A percentile compares a stretch with the other conserved stretches of the same genome.
phyloP scores from a whole-genome alignment of 768 basidiomycete genomes.

The Sarcomyxa edulis region DNA sequence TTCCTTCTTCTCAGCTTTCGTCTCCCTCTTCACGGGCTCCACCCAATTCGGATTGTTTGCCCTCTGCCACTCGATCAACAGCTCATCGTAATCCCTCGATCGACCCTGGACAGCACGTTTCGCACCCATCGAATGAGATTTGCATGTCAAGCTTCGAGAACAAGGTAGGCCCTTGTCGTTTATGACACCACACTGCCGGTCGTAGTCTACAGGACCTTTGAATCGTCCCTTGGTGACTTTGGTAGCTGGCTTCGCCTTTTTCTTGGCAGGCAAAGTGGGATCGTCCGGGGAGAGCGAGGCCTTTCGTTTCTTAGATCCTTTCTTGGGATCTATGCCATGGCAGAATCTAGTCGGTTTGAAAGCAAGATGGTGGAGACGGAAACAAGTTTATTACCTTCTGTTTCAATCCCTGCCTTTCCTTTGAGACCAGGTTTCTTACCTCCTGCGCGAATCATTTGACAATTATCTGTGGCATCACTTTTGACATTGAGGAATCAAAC shows the following conservation, averaged over 20 bases:
- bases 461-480: slow-evolving; percentile 43
- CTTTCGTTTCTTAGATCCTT: slow-evolving; percentile 72
- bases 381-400: too few relatives aligned
- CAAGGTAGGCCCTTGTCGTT: slow-evolving; percentile 93
- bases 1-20: slow-evolving; percentile 84
- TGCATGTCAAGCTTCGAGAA: slow-evolving; percentile 94
- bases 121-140: slow-evolving; percentile 95
- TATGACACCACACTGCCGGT: slow-evolving; percentile 94
- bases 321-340: slow-evolving; percentile 33
- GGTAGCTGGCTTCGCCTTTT: slow-evolving; percentile 64
- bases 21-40: slow-evolving; percentile 82
- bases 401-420: slow-evolving; percentile 39
- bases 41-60: slow-evolving; percentile 85
- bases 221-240: slow-evolving; percentile 75
- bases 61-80: slow-evolving; percentile 89
- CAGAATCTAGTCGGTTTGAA: not conserved
- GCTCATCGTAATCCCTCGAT: slow-evolving; percentile 76
- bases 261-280: slow-evolving; percentile 61
- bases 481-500: not conserved
- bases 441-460: slow-evolving; percentile 51
- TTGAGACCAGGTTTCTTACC: slow-evolving; percentile 51
- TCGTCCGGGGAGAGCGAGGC: slow-evolving; percentile 70
- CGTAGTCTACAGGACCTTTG: slow-evolving; percentile 85
- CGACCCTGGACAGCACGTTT: slow-evolving; percentile 91
- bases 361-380: slow-evolving; percentile 4